Evolutionary conservation across 2,329 filamentous ascomycete genomes (phyloP), one percentile per base, ranked within the genome.

Genomic region (Talaromyces sp.): DNA sequence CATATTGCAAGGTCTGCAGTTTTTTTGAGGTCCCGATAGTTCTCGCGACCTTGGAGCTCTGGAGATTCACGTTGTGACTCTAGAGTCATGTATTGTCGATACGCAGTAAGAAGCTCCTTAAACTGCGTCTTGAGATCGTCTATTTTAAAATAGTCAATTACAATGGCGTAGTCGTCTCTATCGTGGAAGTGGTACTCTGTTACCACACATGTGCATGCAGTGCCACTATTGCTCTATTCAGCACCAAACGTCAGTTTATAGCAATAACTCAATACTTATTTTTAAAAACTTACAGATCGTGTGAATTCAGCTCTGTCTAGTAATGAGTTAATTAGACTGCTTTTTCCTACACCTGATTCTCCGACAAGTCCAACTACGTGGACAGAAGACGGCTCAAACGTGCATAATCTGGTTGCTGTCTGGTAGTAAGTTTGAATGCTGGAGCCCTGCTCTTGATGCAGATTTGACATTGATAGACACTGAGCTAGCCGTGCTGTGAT

Each of bases 161-260:
- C 56, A 52, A 58, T 58, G 5, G 24, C 27, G 46, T 52, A 58
- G 27, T 52, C 56, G 51, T 58, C 50, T 52, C 31, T 51, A 21
- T 58, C 56, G 38, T 58, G 56, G 51, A 58, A 58, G 38, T 58
- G 56, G 38, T 58, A 58, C 43, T 58, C 56, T n/a, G 56, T 58
- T 19, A 58, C 56, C 13, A 58, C 56, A 52, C 56, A 58, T 35
- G 56, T 58, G 26, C 56, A 58, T 19, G 56, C 56, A 58, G 56
- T 46, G 4, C 56, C 56, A 29, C 56, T 58, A 19, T 58, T 58
- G 46, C 56, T 52, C 56, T 58, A 31, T 51, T 52, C 19, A 38
- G 17, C 29, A 29, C 38, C 56, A 14, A 14, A 43, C 51, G 17
- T 58, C 19, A 58, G 56, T 52, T 58, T 52, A 10, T 29, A 32